Percentiles rank a stretch among this genome's conserved stretches.
Conservation (phyloP, 305 asterid genomes). For the Solanum hybrid region DNA sequence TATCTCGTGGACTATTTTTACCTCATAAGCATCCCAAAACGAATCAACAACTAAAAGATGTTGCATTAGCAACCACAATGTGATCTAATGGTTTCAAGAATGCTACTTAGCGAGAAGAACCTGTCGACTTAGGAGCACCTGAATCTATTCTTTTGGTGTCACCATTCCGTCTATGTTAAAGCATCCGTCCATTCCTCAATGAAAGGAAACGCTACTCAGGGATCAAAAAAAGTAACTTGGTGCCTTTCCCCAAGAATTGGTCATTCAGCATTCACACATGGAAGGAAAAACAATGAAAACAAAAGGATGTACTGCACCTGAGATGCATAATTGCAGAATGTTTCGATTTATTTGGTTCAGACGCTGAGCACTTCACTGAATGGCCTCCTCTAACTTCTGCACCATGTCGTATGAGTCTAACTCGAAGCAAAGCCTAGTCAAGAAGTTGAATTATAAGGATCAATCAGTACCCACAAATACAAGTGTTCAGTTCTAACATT, state of each 20-base stretch:
- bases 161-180: not conserved
- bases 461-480: not conserved
- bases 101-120: not conserved
- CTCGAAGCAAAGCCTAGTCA: constrained; percentile 56
- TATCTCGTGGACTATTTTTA: not conserved
- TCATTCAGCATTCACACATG: not conserved
- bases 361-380: constrained; percentile 11
- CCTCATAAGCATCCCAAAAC: not conserved
- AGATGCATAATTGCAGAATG: constrained; percentile 24
- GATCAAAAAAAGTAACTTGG: not conserved
- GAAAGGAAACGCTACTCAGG: not conserved
- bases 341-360: constrained; percentile 17
- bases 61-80: not conserved
- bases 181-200: not conserved
- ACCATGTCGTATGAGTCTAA: constrained; percentile 50
- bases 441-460: not conserved
- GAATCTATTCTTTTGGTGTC: not conserved
- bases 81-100: not conserved
- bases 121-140: not conserved
- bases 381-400: constrained; percentile 35
- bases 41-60: not conserved
- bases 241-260: not conserved
- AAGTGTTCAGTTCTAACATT: not conserved
- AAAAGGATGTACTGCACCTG: constrained; percentile 28
- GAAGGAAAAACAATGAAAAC: not conserved